Evolutionary conservation across 1,284 basidiomycete genomes (phyloP).

Genomic region (Marasmius fiardii): DNA sequence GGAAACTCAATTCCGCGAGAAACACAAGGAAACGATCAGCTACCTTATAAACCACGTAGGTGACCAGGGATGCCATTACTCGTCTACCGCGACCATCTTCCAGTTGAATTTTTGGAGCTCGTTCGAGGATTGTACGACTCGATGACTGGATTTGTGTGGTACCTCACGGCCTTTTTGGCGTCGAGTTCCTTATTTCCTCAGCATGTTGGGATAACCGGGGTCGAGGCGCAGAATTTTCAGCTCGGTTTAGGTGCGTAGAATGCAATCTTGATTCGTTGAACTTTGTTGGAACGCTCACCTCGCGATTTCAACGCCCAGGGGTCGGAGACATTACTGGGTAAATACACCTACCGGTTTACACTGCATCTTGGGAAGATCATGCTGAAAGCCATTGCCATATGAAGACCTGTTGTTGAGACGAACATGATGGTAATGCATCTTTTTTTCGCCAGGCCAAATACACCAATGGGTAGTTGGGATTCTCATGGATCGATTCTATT

Average conservation of each 20-base stretch:
- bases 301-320: constrained; percentile 42
- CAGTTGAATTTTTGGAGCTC: constrained; percentile 32
- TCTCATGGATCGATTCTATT: no score
- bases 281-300: neutral
- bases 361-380: neutral
- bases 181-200: constrained; percentile 28
- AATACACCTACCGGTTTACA: constrained; percentile 13
- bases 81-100: constrained; percentile 27
- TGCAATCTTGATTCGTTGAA: neutral
- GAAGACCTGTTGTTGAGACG: constrained; percentile 71
- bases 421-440: constrained; percentile 62
- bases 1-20: neutral
- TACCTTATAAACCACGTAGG: neutral
- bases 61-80: constrained; percentile 27
- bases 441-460: neutral
- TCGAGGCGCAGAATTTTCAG: constrained; percentile 42
- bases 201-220: constrained; percentile 22
- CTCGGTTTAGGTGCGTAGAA: constrained; percentile 49
- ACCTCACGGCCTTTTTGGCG: constrained; percentile 38
- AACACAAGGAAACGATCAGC: neutral
- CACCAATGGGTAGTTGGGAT: no score
- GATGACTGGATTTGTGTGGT: constrained; percentile 35
- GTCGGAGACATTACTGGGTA: constrained; percentile 79
- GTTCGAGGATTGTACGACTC: constrained; percentile 28
- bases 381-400: neutral